Evolutionary conservation across 225 moss, liverwort and hornwort genomes (phyloP), one percentile per base, ranked within the genome.

Genomic region (Pseudisothecium myosuroides): DNA sequence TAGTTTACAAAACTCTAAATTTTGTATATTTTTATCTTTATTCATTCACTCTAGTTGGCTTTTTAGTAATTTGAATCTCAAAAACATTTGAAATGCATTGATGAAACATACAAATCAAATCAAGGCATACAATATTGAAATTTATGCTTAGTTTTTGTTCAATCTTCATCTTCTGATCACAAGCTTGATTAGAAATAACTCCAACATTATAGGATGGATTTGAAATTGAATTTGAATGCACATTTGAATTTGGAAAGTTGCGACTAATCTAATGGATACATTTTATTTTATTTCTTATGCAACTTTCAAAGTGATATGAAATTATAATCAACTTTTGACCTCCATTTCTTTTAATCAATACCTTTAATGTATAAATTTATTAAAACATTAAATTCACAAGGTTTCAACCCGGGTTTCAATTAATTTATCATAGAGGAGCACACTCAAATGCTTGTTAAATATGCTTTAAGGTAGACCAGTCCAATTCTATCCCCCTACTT

Each of bases 181-280:
- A 24, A 0, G 1, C 2, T 68, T 0, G 0, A 68, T 2, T n/a
- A 13, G 6, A 0, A 12, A 39, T 39, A n/a, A 39, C 5, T 69
- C 14, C 8, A 39, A 24, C 12, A 69, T 1, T 23, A 7, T 39
- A 14, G 4, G 4, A 22, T 4, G 69, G 8, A 39, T 24, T 39
- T 69, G 14, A 39, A 69, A 39, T n/a, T 69, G 7, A 39, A 39
- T 8, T 68, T n/a, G 22, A 68, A 23, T 22, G 13, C 21, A 23
- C 68, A 23, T n/a, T 68, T 22, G 23, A 68, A 68, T 68, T 23
- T 23, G 2, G 12, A 66, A n/a, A 36, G 21, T 67, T 21, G 22
- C n/a, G 22, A n/a, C 4, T 21, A 21, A 67, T 21, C 6, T n/a
- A 20, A n/a, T n/a, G 4, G n/a, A 67, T 67, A 12, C 21, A n/a